Conservation (phyloP, 805 yeast species). For the Myxozyma udenii region DNA sequence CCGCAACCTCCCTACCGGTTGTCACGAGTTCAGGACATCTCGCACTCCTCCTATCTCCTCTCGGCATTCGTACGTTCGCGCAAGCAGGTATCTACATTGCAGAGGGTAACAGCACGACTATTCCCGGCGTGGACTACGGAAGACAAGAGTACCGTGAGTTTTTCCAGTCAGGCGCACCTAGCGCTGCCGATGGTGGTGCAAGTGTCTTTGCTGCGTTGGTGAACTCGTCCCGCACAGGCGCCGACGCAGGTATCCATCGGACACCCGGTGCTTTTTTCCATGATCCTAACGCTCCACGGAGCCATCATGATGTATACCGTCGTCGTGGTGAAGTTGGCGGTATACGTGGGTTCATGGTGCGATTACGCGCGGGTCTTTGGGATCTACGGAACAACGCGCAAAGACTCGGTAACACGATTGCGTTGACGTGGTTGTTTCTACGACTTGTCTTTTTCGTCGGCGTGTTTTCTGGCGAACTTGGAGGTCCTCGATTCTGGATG, state of each 20-base stretch:
- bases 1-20: conserved; percentile 17
- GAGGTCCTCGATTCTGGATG: conserved; percentile 17
- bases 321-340: too few species aligned
- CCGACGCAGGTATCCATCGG: background rate
- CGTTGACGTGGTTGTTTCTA: conserved; percentile 21
- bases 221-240: conserved; percentile 2
- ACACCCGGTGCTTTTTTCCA: background rate
- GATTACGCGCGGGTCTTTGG: conserved; percentile 2
- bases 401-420: conserved; percentile 12
- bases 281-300: background rate
- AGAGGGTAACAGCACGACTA: conserved; percentile 2
- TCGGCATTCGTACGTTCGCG: conserved; percentile 16
- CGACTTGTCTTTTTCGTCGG: conserved; percentile 22
- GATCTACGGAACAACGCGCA: conserved; percentile 12
- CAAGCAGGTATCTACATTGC: conserved; percentile 22
- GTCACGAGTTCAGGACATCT: conserved; percentile 22
- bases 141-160: conserved; percentile 8
- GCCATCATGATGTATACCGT: background rate
- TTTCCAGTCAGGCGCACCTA: conserved; percentile 7
- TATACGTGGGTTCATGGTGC: background rate
- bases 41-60: conserved; percentile 25
- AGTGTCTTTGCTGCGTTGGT: conserved; percentile 13
- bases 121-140: conserved; percentile 13
- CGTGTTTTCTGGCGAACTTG: conserved; percentile 21
- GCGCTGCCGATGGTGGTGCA: conserved; percentile 15